Evolutionary conservation across 306 rosid species (phyloP).

Genomic region (Alnus rubra): DNA sequence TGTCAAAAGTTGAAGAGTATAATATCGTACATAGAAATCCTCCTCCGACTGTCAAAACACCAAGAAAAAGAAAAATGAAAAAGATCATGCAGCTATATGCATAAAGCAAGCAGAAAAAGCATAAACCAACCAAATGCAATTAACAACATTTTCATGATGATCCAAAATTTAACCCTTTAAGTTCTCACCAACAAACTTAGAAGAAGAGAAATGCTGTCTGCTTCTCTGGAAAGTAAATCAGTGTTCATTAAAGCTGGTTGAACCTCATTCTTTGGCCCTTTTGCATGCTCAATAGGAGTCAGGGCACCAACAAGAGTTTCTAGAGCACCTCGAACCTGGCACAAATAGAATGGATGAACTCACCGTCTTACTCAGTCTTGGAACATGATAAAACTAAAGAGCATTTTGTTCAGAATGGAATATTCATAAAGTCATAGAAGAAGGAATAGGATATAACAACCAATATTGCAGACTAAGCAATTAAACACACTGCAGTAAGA

Average conservation of each 20-base stretch:
- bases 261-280: conserved; percentile 69
- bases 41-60: conserved; percentile 73
- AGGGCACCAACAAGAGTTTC: conserved; percentile 89
- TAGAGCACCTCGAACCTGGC: conserved; percentile 88
- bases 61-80: conserved; percentile 20
- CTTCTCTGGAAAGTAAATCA: conserved; percentile 89
- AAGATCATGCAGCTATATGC: conserved; percentile 13
- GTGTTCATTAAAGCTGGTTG: conserved; percentile 83
- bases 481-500: conserved; percentile 16
- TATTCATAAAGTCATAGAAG: not conserved
- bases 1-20: conserved; percentile 90
- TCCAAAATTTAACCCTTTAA: conserved; percentile 21
- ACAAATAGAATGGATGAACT: conserved; percentile 23
- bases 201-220: conserved; percentile 83
- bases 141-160: not conserved
- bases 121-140: not conserved
- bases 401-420: not conserved
- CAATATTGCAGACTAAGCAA: conserved; percentile 14
- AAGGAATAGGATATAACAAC: not conserved
- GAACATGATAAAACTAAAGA: conserved; percentile 13
- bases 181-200: conserved; percentile 81
- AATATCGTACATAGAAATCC: conserved; percentile 92
- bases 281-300: conserved; percentile 76
- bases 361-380: not conserved
- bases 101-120: conserved; percentile 23